Evolutionary conservation across 345 rosid species (phyloP).

Genomic region (Laguncularia racemosa): DNA sequence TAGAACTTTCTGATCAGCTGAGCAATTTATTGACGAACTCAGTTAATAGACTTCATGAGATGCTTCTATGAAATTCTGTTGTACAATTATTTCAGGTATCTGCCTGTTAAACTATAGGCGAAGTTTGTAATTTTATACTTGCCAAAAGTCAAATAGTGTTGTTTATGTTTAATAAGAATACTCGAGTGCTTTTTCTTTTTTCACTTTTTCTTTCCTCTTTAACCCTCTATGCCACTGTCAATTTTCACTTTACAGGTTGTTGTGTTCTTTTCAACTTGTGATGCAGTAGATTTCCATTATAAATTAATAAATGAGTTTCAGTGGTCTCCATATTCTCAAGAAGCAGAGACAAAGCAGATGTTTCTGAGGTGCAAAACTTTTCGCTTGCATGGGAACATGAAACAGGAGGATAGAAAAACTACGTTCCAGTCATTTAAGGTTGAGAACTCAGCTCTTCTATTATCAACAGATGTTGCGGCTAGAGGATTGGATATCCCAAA

Average conservation of each 20-base stretch:
- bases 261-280: slow-evolving; percentile 96
- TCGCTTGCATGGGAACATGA: slow-evolving; percentile 88
- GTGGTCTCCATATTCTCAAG: slow-evolving; percentile 48
- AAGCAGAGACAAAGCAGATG: slow-evolving; percentile 29
- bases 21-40: no score
- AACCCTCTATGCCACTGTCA: slow-evolving; percentile 8
- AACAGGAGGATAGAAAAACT: slow-evolving; percentile 80
- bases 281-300: slow-evolving; percentile 95
- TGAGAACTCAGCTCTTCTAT: slow-evolving; percentile 73
- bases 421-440: slow-evolving; percentile 67
- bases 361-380: slow-evolving; percentile 68
- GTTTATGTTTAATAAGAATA: no score
- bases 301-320: slow-evolving; percentile 59
- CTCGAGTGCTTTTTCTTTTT: no score
- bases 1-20: no score
- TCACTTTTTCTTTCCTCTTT: neutral
- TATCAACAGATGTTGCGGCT: slow-evolving; percentile 86
- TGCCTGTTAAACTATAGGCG: no score
- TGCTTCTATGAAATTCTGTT: no score
- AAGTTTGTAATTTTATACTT: no score
- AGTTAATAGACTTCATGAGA: no score
- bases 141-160: no score
- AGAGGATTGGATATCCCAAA: slow-evolving; percentile 95
- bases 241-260: slow-evolving; percentile 54
- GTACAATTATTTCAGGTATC: no score